A percentile compares a stretch with the other conserved stretches of the same genome.
These are phyloP conservation scores for Tetrastigma voinierianum DNA, from an alignment of 164 flowering plant genomes.

Conservation along the genomic window DNA sequence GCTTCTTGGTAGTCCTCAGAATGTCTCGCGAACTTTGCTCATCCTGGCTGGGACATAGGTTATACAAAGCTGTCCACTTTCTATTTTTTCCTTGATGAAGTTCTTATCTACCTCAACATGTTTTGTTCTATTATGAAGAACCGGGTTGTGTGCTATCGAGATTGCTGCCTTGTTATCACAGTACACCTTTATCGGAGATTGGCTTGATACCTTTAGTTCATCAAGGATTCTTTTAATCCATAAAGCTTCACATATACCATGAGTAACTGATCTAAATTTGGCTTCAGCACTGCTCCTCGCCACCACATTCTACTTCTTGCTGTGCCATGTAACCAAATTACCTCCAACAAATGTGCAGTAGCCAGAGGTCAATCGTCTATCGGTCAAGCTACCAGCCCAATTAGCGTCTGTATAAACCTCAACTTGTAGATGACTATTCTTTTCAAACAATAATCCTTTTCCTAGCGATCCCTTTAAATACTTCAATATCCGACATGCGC, in stretches of 20 bases:
- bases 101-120: too few species aligned
- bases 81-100: neutral
- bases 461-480: neutral
- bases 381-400: neutral
- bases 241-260: neutral
- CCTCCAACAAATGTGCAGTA: neutral
- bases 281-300: neutral
- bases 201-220: neutral
- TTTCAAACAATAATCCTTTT: neutral
- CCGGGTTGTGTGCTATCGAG: too few species aligned
- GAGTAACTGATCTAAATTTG: neutral
- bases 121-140: too few species aligned
- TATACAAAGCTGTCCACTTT: too few species aligned
- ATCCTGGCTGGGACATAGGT: too few species aligned
- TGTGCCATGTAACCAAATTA: neutral
- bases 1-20: too few species aligned
- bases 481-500: neutral
- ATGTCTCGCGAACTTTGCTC: too few species aligned
- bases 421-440: neutral
- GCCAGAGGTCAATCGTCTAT: neutral
- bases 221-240: neutral
- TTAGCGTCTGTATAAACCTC: neutral
- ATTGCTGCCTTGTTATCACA: neutral
- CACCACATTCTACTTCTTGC: neutral
- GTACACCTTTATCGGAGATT: neutral